Conservation (phyloP, 495 filamentous ascomycete species). For the Letharia lupina region DNA sequence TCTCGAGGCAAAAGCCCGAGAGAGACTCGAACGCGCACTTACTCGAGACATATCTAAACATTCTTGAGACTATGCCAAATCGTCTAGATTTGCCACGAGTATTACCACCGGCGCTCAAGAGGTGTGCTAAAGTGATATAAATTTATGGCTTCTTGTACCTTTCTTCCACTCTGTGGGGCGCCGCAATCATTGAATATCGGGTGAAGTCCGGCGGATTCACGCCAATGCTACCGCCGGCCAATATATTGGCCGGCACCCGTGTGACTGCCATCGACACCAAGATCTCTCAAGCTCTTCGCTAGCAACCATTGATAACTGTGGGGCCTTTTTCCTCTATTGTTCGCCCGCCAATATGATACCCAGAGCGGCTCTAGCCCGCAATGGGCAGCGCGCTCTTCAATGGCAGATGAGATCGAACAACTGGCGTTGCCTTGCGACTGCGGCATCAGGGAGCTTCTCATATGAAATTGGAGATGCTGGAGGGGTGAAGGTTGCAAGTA, state of each 20-base stretch:
- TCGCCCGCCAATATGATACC: slow-evolving; percentile 66
- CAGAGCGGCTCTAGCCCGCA: slow-evolving; percentile 67
- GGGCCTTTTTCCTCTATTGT: slow-evolving; percentile 12
- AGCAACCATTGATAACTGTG: slow-evolving; percentile 25
- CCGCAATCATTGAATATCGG: not conserved
- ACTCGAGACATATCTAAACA: slow-evolving; percentile 49
- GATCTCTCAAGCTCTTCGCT: not conserved
- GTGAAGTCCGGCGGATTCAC: not conserved
- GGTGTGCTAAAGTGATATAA: slow-evolving; percentile 4
- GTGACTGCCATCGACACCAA: not conserved
- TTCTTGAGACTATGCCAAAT: slow-evolving; percentile 62
- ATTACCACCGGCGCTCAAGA: slow-evolving; percentile 52
- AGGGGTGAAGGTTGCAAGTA: slow-evolving; percentile 83
- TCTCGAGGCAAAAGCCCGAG: not conserved
- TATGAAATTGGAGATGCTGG: slow-evolving; percentile 79
- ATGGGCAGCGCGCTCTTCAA: slow-evolving; percentile 67
- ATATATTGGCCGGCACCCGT: not conserved
- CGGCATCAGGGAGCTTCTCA: slow-evolving; percentile 69
- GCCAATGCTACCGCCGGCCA: not conserved
- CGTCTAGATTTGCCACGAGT: slow-evolving; percentile 60
- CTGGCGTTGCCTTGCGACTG: slow-evolving; percentile 71
- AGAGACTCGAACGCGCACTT: slow-evolving; percentile 15
- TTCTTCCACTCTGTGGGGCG: slow-evolving; percentile 2
- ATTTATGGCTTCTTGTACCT: not conserved
- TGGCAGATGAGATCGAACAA: slow-evolving; percentile 49